Evolutionary conservation across 768 basidiomycete species (phyloP), one percentile per base, ranked within the genome.

Genomic region (Panaeolus cyanescens): DNA sequence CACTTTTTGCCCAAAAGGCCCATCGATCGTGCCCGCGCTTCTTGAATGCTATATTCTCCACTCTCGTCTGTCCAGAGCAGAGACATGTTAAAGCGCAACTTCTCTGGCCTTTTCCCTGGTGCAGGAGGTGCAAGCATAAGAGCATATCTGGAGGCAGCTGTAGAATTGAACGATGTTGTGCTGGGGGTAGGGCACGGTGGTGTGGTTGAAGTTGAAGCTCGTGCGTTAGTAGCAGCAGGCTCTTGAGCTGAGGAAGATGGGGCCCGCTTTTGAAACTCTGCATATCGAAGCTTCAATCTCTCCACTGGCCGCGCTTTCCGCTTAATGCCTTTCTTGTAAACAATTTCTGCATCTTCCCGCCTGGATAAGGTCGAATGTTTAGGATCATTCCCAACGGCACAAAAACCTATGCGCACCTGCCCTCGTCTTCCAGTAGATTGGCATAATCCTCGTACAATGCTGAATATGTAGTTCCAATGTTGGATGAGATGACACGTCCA

Each of bases 381-480:
- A 61, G 36, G 40, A n/a, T n/a, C 19, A 31, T 40, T 22, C 30
- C 19, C 12, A 28, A 55, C 54, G 19, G 19, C 2, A 54, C 7
- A 31, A 39, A 45, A 32, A 36, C 25, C 32, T 25, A 40, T 17
- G 83, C 88, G 72, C 76, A 96, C 96, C 86, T 85, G 67, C 90
- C 89, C 39, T 83, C 82, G 45, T 80, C 77, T 75, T 98, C 95
- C 58, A 96, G 79, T 2, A 88, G 79, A 34, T 80, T 76, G 2
- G 96, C 95, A 73, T 95, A 98, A 67, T 96, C 95, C 72, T 96
- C 94, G 69, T 97, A 99, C 53, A 97, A 76, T 45, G 90, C 77
- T 1, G 92, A 86, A 71, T 91, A 92, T 1, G 83, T 82, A 28
- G 84, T 88, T 9, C 92, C 94, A 68, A 95, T 89, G 40, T 87